Conservation (phyloP, 495 filamentous ascomycete genomes). For the Trichoderma gamsii region DNA sequence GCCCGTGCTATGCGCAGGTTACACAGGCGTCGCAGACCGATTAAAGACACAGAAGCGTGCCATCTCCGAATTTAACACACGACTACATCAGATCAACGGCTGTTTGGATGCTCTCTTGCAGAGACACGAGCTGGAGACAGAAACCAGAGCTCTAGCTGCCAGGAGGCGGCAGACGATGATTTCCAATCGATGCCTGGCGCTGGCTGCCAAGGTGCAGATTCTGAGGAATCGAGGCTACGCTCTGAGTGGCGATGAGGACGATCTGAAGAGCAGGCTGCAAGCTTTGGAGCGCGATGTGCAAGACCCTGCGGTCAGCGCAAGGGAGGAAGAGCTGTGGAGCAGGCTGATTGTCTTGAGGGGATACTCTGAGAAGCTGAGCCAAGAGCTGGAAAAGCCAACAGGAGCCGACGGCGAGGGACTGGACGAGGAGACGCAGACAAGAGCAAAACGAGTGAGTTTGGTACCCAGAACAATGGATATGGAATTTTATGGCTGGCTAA, state of each 20-base stretch:
- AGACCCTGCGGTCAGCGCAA: slow-evolving; percentile 76
- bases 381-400: slow-evolving; percentile 66
- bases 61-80: slow-evolving; percentile 63
- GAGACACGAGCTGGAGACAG: slow-evolving; percentile 74
- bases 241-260: slow-evolving; percentile 85
- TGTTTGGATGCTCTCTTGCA: slow-evolving; percentile 71
- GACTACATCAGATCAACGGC: slow-evolving; percentile 89
- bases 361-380: slow-evolving; percentile 68
- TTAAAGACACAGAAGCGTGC: slow-evolving; percentile 70
- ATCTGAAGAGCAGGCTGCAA: slow-evolving; percentile 75
- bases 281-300: slow-evolving; percentile 67
- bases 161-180: slow-evolving; percentile 73
- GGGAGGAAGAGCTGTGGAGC: slow-evolving; percentile 95
- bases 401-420: slow-evolving; percentile 30
- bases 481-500: slow-evolving; percentile 22
- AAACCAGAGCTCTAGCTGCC: slow-evolving; percentile 72
- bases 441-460: slow-evolving; percentile 72
- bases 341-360: slow-evolving; percentile 80
- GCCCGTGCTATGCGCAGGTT: slow-evolving; percentile 56
- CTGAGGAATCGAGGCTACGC: slow-evolving; percentile 88
- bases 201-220: slow-evolving; percentile 89
- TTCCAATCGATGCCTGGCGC: slow-evolving; percentile 70
- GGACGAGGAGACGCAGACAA: slow-evolving; percentile 65
- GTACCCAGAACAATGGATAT: background rate
- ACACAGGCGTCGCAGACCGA: slow-evolving; percentile 61